Evolutionary conservation across 2,329 filamentous ascomycete genomes (phyloP).

Genomic region (Sporothrix luriei): DNA sequence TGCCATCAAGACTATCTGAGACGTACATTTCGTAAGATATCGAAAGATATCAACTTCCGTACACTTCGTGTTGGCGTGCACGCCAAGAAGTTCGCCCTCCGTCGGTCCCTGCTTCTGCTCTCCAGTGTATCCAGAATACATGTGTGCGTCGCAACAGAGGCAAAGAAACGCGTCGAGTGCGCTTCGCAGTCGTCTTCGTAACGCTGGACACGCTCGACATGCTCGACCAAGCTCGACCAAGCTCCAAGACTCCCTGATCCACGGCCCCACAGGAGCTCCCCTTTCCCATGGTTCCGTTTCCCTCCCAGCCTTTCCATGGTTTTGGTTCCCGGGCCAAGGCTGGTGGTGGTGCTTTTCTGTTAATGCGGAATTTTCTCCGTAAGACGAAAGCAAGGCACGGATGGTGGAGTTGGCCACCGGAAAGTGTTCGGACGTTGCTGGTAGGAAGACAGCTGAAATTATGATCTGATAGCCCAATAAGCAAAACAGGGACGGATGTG

Average conservation of each 20-base stretch:
- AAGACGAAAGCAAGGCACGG: neutral
- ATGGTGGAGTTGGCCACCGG: neutral
- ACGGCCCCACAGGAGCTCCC: conserved; percentile 21
- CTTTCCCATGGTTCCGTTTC: neutral
- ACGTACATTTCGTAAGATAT: no score
- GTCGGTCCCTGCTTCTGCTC: conserved; percentile 4
- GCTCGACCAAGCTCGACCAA: no score
- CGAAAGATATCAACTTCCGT: no score
- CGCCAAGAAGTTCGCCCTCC: neutral
- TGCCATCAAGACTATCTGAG: no score
- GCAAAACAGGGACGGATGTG: no score
- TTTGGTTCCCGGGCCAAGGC: neutral
- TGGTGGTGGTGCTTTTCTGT: neutral
- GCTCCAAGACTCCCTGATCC: conserved; percentile 15
- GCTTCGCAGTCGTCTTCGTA: conserved; percentile 1
- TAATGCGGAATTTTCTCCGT: no score
- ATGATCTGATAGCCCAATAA: no score
- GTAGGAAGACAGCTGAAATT: no score
- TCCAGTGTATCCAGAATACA: neutral
- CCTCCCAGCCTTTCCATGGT: conserved; percentile 18
- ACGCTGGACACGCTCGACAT: neutral
- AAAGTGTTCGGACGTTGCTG: no score
- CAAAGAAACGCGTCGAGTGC: neutral
- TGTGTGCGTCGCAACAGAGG: neutral
- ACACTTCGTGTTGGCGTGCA: neutral